These are phyloP conservation scores for Jaminaea rosea DNA, from an alignment of 1,284 basidiomycete genomes.

Conservation along the genomic window DNA sequence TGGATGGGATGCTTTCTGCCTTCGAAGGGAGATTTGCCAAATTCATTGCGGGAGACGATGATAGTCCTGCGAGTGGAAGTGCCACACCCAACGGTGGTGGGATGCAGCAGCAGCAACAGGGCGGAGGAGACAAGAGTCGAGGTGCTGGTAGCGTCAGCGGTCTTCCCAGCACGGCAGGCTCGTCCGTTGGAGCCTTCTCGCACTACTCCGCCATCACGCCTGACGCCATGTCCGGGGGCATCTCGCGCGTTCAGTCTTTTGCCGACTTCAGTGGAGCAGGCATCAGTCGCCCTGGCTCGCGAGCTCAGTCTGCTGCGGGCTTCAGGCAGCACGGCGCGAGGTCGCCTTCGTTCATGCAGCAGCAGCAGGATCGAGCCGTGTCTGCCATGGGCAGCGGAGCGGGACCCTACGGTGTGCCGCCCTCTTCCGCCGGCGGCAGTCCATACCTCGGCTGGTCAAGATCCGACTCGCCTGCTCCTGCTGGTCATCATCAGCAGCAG, in stretches of 20 bases:
- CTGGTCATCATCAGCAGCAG: too few species aligned
- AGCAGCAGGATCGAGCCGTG: background rate
- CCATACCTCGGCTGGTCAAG: too few species aligned
- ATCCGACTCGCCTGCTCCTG: too few species aligned
- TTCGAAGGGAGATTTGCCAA: constrained; percentile 90
- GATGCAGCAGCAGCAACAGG: constrained; percentile 30
- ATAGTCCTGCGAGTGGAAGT: background rate
- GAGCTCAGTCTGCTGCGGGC: constrained; percentile 23
- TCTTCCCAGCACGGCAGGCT: too few species aligned
- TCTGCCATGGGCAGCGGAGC: background rate
- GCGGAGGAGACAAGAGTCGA: constrained; percentile 11
- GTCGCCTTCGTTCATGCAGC: background rate
- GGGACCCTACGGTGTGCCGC: too few species aligned
- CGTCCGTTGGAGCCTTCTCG: constrained; percentile 69
- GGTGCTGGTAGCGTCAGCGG: constrained; percentile 30
- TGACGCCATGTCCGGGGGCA: constrained; percentile 47
- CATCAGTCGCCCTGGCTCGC: constrained; percentile 19
- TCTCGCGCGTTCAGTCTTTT: constrained; percentile 43
- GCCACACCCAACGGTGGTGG: constrained; percentile 3
- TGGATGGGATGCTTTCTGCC: constrained; percentile 86
- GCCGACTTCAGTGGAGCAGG: constrained; percentile 23
- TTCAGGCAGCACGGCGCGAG: constrained; percentile 7
- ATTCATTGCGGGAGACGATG: constrained; percentile 67
- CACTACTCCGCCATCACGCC: constrained; percentile 91
- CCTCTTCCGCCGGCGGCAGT: too few species aligned